Conservation (phyloP, 192 early-diverging fungal species). For the Coemansia asiatica region DNA sequence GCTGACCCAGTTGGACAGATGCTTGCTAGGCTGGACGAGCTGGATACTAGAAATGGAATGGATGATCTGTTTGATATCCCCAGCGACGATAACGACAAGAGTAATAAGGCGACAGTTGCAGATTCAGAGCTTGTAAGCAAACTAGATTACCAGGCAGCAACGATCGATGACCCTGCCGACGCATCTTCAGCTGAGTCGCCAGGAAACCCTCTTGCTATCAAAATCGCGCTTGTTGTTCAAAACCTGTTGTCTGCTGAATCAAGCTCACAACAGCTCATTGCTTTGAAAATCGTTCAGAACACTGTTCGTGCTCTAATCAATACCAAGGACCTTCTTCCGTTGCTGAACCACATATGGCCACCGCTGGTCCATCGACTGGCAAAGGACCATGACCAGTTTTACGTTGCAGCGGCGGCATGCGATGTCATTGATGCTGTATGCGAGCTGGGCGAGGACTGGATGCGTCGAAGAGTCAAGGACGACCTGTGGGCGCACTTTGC, state of each 20-base stretch:
- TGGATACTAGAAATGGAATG: constrained; percentile 18
- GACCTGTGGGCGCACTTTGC: constrained; percentile 40
- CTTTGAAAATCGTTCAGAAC: constrained; percentile 46
- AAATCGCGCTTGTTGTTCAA: constrained; percentile 35
- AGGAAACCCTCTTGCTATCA: constrained; percentile 41
- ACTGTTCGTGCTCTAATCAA: constrained; percentile 16
- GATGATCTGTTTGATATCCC: constrained; percentile 10
- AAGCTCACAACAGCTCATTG: constrained; percentile 38
- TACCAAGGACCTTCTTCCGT: constrained; percentile 37
- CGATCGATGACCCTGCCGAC: background rate
- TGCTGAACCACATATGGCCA: constrained; percentile 50
- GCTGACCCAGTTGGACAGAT: constrained; percentile 26
- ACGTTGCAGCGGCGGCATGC: constrained; percentile 38
- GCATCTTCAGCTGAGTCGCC: background rate
- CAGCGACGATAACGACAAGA: background rate
- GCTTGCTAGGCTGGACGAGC: constrained; percentile 28
- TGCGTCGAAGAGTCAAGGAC: constrained; percentile 41
- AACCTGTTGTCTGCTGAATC: constrained; percentile 22
- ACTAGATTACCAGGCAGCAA: background rate
- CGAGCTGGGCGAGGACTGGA: constrained; percentile 31
- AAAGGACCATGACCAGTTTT: constrained; percentile 20
- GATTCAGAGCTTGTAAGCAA: background rate
- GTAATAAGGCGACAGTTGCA: background rate
- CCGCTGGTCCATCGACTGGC: constrained; percentile 23
- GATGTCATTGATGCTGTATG: constrained; percentile 41